A percentile compares a stretch with the other conserved stretches of the same genome.
phyloP scores from a whole-genome alignment of 352 stramenopile genomes.

The Phytophthora melonis region DNA sequence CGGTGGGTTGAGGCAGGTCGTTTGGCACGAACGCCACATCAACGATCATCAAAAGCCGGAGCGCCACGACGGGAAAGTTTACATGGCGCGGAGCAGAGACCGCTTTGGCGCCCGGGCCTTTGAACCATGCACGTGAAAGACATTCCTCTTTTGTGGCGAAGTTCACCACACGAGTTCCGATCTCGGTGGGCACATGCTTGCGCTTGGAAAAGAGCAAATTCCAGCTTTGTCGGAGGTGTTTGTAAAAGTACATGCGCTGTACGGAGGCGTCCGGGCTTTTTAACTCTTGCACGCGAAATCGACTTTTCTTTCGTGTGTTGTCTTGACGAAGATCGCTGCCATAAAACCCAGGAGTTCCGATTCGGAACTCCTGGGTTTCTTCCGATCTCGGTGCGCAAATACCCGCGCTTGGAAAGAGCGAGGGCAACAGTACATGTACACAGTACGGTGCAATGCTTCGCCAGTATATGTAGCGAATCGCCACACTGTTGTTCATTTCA shows the following conservation, averaged over 20 bases:
- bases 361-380: no score
- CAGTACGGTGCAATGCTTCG: no score
- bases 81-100: slow-evolving; percentile 18
- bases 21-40: slow-evolving; percentile 27
- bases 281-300: no score
- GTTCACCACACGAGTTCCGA: neutral
- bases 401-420: slow-evolving; percentile 13
- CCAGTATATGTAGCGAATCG: no score
- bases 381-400: neutral
- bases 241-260: no score
- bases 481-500: neutral
- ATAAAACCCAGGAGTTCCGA: neutral
- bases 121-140: slow-evolving; percentile 17
- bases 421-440: neutral
- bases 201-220: neutral
- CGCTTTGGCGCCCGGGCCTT: slow-evolving; percentile 14
- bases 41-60: slow-evolving; percentile 31
- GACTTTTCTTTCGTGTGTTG: neutral
- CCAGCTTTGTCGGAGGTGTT: no score
- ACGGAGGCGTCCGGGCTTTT: no score
- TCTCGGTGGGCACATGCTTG: slow-evolving; percentile 1
- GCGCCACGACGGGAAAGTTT: slow-evolving; percentile 23
- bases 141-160: neutral
- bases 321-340: neutral
- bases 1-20: slow-evolving; percentile 28